Evolutionary conservation across 345 rosid genomes (phyloP).

Genomic region (Pistacia atlantica): DNA sequence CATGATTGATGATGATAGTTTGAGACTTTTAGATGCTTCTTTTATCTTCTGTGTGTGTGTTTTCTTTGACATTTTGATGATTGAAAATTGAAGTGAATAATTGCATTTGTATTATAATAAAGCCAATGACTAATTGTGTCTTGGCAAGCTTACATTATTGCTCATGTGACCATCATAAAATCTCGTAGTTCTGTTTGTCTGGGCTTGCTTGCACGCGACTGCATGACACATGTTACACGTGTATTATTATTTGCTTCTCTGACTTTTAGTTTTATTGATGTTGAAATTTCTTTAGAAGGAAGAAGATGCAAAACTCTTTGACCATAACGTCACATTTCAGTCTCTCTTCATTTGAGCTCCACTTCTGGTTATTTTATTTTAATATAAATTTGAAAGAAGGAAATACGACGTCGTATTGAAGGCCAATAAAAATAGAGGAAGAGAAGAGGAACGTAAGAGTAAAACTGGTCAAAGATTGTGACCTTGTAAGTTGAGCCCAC

Average conservation of each 20-base stretch:
- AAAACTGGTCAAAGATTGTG: slow-evolving; percentile 31
- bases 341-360: too few species aligned
- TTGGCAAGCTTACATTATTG: background rate
- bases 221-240: background rate
- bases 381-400: too few species aligned
- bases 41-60: background rate
- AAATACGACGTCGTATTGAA: too few species aligned
- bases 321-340: too few species aligned
- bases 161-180: background rate
- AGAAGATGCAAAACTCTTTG: too few species aligned
- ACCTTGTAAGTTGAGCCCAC: slow-evolving; percentile 6
- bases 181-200: slow-evolving; percentile 7
- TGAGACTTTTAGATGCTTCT: too few species aligned
- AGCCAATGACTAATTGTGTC: background rate
- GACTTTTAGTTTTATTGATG: background rate
- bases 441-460: too few species aligned
- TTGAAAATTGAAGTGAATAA: background rate
- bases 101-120: background rate
- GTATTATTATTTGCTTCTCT: background rate
- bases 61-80: background rate
- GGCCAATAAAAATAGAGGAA: too few species aligned
- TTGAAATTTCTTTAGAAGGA: background rate
- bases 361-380: too few species aligned
- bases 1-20: too few species aligned
- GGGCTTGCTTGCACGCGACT: slow-evolving; percentile 1